Base-by-base conservation (phyloP, 2,329 filamentous ascomycete genomes). In the Xylaria polymorpha region DNA sequence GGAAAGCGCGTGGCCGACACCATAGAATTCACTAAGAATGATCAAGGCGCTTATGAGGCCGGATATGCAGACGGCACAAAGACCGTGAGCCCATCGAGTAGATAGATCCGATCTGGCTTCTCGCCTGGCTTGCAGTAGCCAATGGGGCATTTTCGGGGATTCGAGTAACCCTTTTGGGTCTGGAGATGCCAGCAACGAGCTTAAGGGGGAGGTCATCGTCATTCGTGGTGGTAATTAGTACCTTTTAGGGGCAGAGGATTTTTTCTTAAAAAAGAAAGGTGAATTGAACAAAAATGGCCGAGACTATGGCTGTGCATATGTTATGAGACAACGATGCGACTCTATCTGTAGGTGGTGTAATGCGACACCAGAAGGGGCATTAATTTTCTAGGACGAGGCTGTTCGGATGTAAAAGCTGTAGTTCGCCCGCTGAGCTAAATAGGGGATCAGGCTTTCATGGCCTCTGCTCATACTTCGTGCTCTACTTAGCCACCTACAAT, bases 41-140 rank as follows among this genome's bases (percentile, higher is more conserved):
- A 56, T 15, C 0, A 55, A 6, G 25, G 4, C 2, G 20, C 3
- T 15, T 7, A 44, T 10, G 15, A 66, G 22, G 57, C n/a, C 25
- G 9, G 2, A 15, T n/a, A 48, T 44, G 9, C 41, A 60, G 22
- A 61, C n/a, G n/a, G 18, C 15, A 20, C 41, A 46, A 43, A 43
- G 41, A 6, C 51, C 32, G 4, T 59, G 55, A 44, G 2, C 44
- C 64, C 57, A 61, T 20, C 57, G 37, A 22, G 48, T 41, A 32
- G 29, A 29, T 20, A 66, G 0, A 35, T 66, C 44, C 20, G 20
- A 48, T 15, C 44, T 9, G 10, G 10, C 9, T 22, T 48, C 44
- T 48, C 12, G 9, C 10, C 20, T 9, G 14, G 44, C 8, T 20
- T 4, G 18, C 5, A 44, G n/a, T 9, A 44, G 7, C 1, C 12